Percentiles rank a stretch among this genome's conserved stretches.
Conservation (phyloP, 371 early-diverging fungal species). For the Rhizopus stolonifer region DNA sequence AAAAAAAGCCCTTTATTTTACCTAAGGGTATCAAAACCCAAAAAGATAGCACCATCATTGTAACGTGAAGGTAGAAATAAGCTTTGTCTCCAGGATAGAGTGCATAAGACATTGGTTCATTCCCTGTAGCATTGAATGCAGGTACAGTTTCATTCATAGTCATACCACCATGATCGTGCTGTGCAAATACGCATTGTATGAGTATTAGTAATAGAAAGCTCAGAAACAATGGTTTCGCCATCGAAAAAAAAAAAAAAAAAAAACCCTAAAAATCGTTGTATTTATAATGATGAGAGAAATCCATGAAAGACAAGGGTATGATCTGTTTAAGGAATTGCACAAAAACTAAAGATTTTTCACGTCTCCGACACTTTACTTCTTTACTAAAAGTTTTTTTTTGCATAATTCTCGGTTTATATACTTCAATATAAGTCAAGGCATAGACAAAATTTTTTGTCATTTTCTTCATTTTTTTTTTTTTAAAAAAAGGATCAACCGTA, state of each 20-base stretch:
- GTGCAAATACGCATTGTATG: slow-evolving; percentile 16
- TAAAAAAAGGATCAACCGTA: too few species aligned
- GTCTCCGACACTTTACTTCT: too few species aligned
- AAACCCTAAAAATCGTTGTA: neutral
- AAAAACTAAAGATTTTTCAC: too few species aligned
- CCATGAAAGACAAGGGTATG: neutral
- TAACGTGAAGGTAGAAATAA: slow-evolving; percentile 42
- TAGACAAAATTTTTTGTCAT: too few species aligned
- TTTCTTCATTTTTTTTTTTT: neutral
- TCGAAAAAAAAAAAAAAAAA: slow-evolving; percentile 5
- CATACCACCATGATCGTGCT: slow-evolving; percentile 34
- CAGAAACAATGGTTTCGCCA: neutral
- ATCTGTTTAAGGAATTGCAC: too few species aligned
- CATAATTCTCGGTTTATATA: too few species aligned
- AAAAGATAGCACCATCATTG: slow-evolving; percentile 47
- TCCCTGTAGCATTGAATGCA: slow-evolving; percentile 45
- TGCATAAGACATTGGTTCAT: slow-evolving; percentile 53
- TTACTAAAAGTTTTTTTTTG: too few species aligned
- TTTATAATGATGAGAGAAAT: neutral
- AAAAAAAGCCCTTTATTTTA: slow-evolving; percentile 17
- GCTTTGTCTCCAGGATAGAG: slow-evolving; percentile 42
- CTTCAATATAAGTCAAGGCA: too few species aligned
- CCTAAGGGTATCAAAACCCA: slow-evolving; percentile 53
- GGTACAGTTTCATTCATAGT: slow-evolving; percentile 30
- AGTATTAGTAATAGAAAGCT: neutral